Evolutionary conservation across 352 stramenopile genomes (phyloP).

Genomic region (Phytophthora multivora): DNA sequence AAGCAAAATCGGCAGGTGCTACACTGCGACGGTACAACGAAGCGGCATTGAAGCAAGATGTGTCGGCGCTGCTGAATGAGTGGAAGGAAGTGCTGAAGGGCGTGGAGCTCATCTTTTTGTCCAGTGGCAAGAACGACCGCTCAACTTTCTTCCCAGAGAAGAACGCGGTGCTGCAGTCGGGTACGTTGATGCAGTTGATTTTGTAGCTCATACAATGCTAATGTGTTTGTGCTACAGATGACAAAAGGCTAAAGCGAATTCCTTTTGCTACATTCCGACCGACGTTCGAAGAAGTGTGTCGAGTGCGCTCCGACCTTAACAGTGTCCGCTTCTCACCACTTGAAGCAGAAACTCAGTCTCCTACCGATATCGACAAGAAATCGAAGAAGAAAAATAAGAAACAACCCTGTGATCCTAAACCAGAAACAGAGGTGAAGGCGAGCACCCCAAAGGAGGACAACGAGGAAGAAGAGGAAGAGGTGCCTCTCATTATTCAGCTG

Average conservation of each 20-base stretch:
- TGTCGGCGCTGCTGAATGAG: slow-evolving; percentile 72
- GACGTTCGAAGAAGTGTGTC: slow-evolving; percentile 88
- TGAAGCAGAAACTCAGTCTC: slow-evolving; percentile 20
- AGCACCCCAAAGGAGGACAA: slow-evolving; percentile 3
- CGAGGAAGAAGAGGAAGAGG: slow-evolving; percentile 23
- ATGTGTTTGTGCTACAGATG: slow-evolving; percentile 26
- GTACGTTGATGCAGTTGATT: slow-evolving; percentile 2
- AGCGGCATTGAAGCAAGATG: slow-evolving; percentile 89
- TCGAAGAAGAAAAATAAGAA: slow-evolving; percentile 40
- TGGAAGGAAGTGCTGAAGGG: slow-evolving; percentile 74
- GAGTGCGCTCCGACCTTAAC: slow-evolving; percentile 71
- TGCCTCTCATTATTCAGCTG: slow-evolving; percentile 50
- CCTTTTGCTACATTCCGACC: slow-evolving; percentile 85
- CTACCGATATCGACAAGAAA: slow-evolving; percentile 27
- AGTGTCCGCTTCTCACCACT: slow-evolving; percentile 71
- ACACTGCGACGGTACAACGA: slow-evolving; percentile 94
- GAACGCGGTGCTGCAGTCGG: slow-evolving; percentile 55
- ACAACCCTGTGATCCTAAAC: background rate
- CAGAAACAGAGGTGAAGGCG: slow-evolving; percentile 5
- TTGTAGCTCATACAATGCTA: slow-evolving; percentile 10
- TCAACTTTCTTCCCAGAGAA: slow-evolving; percentile 84
- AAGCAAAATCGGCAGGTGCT: slow-evolving; percentile 92
- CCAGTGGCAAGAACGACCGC: slow-evolving; percentile 72
- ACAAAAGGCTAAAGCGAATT: slow-evolving; percentile 74
- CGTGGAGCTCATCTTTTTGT: slow-evolving; percentile 75